phyloP scores from a whole-genome alignment of 257 asterid genomes.

The Nemophila menziesii region DNA sequence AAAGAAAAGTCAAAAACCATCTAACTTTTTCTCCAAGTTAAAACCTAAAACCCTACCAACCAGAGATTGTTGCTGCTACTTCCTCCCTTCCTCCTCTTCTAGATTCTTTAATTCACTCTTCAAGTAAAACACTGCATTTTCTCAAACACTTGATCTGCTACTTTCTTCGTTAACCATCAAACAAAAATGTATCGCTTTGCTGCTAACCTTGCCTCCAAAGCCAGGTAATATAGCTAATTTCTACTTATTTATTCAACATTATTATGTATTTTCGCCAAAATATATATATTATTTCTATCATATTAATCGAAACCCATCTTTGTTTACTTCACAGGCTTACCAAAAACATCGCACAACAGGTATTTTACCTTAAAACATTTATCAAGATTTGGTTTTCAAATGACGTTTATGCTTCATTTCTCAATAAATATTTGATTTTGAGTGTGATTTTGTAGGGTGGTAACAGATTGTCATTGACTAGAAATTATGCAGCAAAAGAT shows the following conservation, averaged over 20 bases:
- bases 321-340: conserved; percentile 37
- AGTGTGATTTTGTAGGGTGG: conserved; percentile 26
- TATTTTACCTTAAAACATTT: conserved; percentile 1
- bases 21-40: background rate
- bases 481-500: conserved; percentile 89
- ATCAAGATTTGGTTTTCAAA: background rate
- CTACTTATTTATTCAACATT: background rate
- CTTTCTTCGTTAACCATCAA: background rate
- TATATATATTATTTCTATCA: background rate
- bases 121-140: background rate
- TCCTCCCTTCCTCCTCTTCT: too few species aligned
- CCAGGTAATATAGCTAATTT: conserved; percentile 11
- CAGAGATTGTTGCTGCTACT: background rate
- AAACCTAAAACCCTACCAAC: background rate
- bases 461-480: conserved; percentile 50
- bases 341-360: conserved; percentile 53
- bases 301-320: conserved; percentile 4
- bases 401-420: background rate
- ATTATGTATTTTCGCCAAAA: background rate
- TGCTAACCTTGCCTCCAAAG: conserved; percentile 26
- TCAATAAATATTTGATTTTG: background rate
- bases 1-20: background rate
- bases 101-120: background rate
- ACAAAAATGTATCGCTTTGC: conserved; percentile 22
- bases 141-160: background rate